Evolutionary conservation across 768 basidiomycete species (phyloP), one percentile per base, ranked within the genome.

Genomic region (Termitomyces sp.): DNA sequence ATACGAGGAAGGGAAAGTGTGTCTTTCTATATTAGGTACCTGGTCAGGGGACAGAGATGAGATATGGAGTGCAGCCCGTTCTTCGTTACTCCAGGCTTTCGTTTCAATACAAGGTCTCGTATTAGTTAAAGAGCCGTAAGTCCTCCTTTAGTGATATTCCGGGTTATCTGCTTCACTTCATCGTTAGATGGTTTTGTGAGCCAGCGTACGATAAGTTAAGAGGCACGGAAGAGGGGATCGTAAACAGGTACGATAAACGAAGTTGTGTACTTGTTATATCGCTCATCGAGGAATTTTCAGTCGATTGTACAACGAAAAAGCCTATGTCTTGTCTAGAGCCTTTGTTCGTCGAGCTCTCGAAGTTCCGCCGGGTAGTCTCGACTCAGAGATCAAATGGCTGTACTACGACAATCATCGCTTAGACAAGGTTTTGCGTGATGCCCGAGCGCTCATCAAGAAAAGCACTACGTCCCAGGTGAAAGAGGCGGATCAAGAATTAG

Each of bases 1-100:
- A 41, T 98, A 98, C 60, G 94, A 95, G 66, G 95, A 97, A 62
- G 95, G 95, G 43, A 96, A 96, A 70, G 93, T 96, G 31, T 96
- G 94, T 64, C 71, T 96, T 41, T 95, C 93, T 16, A 92, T 96
- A 48, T 73, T 96, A 7, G 92, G 92, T 16, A 95, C 94, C 0
- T 97, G 95, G 95, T 81, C 85, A 8, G 95, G 95, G 9, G 95
- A 96, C 64, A 83, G 80, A 66, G 89, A 79, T 59, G 93, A 98
- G 73, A 86, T 83, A 7, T 98, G 95, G 95, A 93, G 82, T 63
- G 78, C 92, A 1, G 76, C 84, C 35, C 79, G 90, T 44, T 96
- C 93, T 1, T 95, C 92, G 16, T 73, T 98, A 25, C 79, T 98
- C 17, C 95, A 98, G 71, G 91, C 92, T 0, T 83, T 97, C 53